Conservation (phyloP, 768 basidiomycete genomes). For the Austroboletus eburneus region DNA sequence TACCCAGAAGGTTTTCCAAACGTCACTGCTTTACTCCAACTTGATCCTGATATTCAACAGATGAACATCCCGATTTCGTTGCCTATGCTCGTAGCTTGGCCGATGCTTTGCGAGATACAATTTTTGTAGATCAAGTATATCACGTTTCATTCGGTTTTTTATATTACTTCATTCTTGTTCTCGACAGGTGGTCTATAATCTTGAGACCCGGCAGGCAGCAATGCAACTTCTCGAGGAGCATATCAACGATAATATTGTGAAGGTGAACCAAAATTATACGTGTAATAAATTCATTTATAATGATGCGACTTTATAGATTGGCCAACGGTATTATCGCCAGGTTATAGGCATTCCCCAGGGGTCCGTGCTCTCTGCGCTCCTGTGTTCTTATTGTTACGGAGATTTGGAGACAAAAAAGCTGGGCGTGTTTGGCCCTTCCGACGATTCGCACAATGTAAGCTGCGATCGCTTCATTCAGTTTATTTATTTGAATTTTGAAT, state of each 20-base stretch:
- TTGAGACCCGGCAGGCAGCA: constrained; percentile 51
- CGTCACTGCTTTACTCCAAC: neutral
- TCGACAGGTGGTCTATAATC: constrained; percentile 48
- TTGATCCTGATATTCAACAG: constrained; percentile 35
- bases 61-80: constrained; percentile 72
- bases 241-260: constrained; percentile 89
- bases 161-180: neutral
- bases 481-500: neutral
- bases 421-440: constrained; percentile 42
- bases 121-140: constrained; percentile 81
- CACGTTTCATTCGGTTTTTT: neutral
- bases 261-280: constrained; percentile 40
- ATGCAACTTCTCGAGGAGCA: constrained; percentile 81
- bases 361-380: constrained; percentile 87
- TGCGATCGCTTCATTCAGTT: neutral
- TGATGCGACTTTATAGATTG: constrained; percentile 52
- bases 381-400: constrained; percentile 95
- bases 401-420: constrained; percentile 67
- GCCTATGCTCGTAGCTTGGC: constrained; percentile 68
- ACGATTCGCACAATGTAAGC: constrained; percentile 61
- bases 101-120: constrained; percentile 58
- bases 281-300: neutral
- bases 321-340: constrained; percentile 77
- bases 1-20: constrained; percentile 53
- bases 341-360: constrained; percentile 96